Conservation (phyloP, 208 protist genomes). For the Phytomonas serpens region DNA sequence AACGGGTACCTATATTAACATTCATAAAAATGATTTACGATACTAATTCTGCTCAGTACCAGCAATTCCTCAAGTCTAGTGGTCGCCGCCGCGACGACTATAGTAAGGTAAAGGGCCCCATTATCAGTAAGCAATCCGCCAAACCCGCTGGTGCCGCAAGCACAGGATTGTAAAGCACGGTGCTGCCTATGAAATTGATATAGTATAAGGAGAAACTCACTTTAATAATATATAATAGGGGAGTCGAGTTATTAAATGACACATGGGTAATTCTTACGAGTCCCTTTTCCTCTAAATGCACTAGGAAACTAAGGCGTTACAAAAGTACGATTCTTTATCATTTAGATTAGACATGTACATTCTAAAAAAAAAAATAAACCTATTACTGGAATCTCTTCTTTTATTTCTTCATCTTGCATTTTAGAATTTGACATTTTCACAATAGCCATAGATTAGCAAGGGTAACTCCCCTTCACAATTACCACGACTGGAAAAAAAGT, state of each 20-base stretch:
- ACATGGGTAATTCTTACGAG: neutral
- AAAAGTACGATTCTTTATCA: neutral
- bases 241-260: neutral
- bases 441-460: neutral
- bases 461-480: neutral
- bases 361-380: neutral
- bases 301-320: neutral
- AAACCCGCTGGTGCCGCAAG: constrained; percentile 83
- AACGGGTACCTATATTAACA: neutral
- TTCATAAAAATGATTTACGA: constrained; percentile 88
- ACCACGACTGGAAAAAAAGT: neutral
- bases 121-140: constrained; percentile 65
- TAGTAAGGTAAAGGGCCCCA: constrained; percentile 48
- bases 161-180: constrained; percentile 71
- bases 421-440: neutral
- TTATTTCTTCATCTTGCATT: neutral
- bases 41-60: constrained; percentile 83
- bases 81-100: constrained; percentile 88
- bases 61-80: constrained; percentile 91
- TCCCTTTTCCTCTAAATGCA: neutral
- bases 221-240: constrained; percentile 5
- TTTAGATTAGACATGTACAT: neutral
- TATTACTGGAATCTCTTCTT: neutral
- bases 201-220: neutral
- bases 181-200: neutral